Evolutionary conservation across 805 yeast genomes (phyloP).

Genomic region (Cyberlindnera saturnus): DNA sequence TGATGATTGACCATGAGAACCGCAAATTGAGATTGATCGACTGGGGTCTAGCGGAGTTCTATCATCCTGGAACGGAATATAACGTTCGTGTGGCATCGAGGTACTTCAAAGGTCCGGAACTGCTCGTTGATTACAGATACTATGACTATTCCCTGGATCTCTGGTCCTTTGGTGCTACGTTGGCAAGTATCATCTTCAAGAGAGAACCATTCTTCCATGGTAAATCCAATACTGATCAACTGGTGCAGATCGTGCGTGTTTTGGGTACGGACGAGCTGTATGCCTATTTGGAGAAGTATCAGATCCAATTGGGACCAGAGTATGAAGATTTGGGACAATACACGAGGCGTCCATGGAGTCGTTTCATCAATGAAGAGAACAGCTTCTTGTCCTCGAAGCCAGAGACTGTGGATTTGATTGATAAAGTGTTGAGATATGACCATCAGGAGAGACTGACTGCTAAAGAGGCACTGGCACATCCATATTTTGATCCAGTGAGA

Average conservation of each 20-base stretch:
- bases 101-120: slow-evolving; percentile 88
- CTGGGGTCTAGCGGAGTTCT: slow-evolving; percentile 94
- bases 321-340: slow-evolving; percentile 73
- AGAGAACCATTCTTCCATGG: slow-evolving; percentile 94
- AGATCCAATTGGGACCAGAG: slow-evolving; percentile 64
- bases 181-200: slow-evolving; percentile 82
- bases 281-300: slow-evolving; percentile 62
- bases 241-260: slow-evolving; percentile 84
- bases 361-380: slow-evolving; percentile 52
- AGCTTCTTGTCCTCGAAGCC: slow-evolving; percentile 40
- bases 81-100: slow-evolving; percentile 90
- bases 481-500: slow-evolving; percentile 42
- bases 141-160: slow-evolving; percentile 86
- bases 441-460: slow-evolving; percentile 88
- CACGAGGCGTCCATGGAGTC: slow-evolving; percentile 60
- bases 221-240: slow-evolving; percentile 83
- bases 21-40: slow-evolving; percentile 70
- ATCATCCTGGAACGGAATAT: slow-evolving; percentile 84
- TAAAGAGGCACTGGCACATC: slow-evolving; percentile 77
- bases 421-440: slow-evolving; percentile 69
- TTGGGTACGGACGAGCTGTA: slow-evolving; percentile 77
- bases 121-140: slow-evolving; percentile 72
- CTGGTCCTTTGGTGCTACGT: slow-evolving; percentile 91
- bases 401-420: slow-evolving; percentile 63
- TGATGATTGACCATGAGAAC: slow-evolving; percentile 78